These are phyloP conservation scores for Mariannaea sp. DNA, from an alignment of 2,329 filamentous ascomycete genomes.

Conservation along the genomic window DNA sequence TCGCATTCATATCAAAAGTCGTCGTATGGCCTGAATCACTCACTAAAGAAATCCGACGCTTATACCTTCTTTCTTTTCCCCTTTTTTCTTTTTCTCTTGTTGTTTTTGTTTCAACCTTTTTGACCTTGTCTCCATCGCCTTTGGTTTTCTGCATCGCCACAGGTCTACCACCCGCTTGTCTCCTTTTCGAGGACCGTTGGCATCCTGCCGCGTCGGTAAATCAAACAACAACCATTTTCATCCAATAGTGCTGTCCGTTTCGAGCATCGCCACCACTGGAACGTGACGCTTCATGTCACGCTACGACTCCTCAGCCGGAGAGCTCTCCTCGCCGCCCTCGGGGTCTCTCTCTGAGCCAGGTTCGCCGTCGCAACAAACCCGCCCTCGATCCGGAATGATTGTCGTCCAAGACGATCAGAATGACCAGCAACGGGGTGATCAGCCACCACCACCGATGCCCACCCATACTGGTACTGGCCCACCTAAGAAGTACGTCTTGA, in stretches of 20 bases:
- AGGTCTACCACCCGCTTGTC: slow-evolving; percentile 5
- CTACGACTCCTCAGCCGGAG: slow-evolving; percentile 54
- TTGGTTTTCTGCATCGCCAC: neutral
- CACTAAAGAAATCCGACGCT: neutral
- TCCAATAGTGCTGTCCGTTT: slow-evolving; percentile 10
- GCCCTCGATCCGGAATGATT: slow-evolving; percentile 48
- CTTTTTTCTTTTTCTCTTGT: slow-evolving; percentile 1
- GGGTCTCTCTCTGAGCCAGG: slow-evolving; percentile 55
- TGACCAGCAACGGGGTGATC: slow-evolving; percentile 28
- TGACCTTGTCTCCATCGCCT: too few species aligned
- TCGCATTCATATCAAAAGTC: neutral
- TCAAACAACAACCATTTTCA: neutral
- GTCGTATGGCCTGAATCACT: slow-evolving; percentile 6
- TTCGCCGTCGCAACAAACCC: slow-evolving; percentile 49
- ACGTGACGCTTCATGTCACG: slow-evolving; percentile 45
- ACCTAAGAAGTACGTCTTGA: slow-evolving; percentile 41
- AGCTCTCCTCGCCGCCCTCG: slow-evolving; percentile 58
- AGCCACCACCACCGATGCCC: slow-evolving; percentile 31
- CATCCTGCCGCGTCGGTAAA: slow-evolving; percentile 7
- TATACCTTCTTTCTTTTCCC: neutral
- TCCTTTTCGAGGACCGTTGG: slow-evolving; percentile 13
- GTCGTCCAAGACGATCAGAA: slow-evolving; percentile 43
- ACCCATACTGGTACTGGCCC: slow-evolving; percentile 31
- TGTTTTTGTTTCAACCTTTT: too few species aligned
- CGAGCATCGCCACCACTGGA: slow-evolving; percentile 34